phyloP scores from a whole-genome alignment of 345 rosid genomes.

The Lepidium didymum region DNA sequence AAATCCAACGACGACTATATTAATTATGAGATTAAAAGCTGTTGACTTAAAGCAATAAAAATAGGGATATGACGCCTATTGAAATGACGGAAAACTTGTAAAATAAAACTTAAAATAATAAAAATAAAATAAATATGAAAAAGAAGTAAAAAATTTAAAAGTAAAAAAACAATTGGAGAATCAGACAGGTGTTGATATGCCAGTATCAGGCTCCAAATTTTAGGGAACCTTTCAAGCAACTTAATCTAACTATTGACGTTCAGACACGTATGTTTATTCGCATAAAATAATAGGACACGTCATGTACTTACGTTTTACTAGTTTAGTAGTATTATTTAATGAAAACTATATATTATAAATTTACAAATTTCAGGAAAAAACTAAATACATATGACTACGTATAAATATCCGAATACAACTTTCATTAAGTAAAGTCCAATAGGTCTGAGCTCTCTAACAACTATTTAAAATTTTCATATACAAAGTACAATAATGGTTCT shows the following conservation, averaged over 20 bases:
- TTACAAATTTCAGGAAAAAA: neutral
- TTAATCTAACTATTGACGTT: conserved; percentile 19
- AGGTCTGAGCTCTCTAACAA: neutral
- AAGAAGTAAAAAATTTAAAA: neutral
- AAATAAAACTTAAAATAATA: neutral
- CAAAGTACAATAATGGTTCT: neutral
- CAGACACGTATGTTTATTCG: conserved; percentile 13
- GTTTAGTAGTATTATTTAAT: neutral
- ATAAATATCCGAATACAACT: neutral
- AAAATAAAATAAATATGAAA: neutral
- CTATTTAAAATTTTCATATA: neutral
- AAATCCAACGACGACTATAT: neutral
- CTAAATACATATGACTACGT: neutral
- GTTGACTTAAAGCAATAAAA: conserved; percentile 29
- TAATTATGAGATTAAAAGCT: conserved; percentile 15
- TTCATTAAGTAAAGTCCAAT: neutral
- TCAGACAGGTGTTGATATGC: conserved; percentile 19
- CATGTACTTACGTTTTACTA: conserved; percentile 1
- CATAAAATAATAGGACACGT: conserved; percentile 21
- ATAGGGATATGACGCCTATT: conserved; percentile 15
- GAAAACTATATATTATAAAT: neutral
- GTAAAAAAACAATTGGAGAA: neutral
- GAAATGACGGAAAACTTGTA: conserved; percentile 19
- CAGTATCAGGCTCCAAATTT: conserved; percentile 21
- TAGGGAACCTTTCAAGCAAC: conserved; percentile 28